Evolutionary conservation across 148 eudicot genomes (phyloP), one percentile per base, ranked within the genome.

Genomic region (Rhododendron simsii): DNA sequence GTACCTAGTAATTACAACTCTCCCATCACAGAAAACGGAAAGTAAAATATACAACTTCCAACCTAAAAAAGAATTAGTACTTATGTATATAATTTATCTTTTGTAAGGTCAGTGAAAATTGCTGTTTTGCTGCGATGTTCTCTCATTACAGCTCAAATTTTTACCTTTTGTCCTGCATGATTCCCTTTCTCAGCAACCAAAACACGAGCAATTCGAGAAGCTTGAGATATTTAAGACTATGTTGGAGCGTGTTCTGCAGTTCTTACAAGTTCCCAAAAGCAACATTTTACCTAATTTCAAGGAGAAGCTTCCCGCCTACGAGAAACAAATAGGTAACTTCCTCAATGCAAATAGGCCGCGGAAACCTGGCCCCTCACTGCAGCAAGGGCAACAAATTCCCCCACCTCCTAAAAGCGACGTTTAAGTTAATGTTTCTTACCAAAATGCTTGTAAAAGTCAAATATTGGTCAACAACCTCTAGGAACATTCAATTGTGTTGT

Each of bases 301-400:
- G 89, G 98, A 94, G 3, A 95, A 91, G 90, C 73, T 95, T 39
- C 41, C 41, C 5, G 65, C 88, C n/a, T 90, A 91, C 69, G 98
- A 96, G 90, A 96, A 92, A 91, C 98, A 96, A 86, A 96, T 96
- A 41, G 18, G 90, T 39, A 87, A 47, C 65, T 85, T 97, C 81
- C 91, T 97, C 26, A 90, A 71, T 67, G 84, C 94, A 81, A 79
- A 93, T 89, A 92, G 92, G 88, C 93, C 94, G 7, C 93, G 96
- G 85, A 94, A 89, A 86, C 87, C 91, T 79, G 90, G 79, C 41
- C 84, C 94, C 65, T 53, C 93, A 23, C 71, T 93, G 89, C 98
- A 91, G 90, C 96, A 87, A 87, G 93, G 92, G 84, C 98, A 91
- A 82, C 85, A 92, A 87, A 87, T 91, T 51, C 81, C 91, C 55